Evolutionary conservation across 768 basidiomycete species (phyloP).

Genomic region (Rickenella mellea): DNA sequence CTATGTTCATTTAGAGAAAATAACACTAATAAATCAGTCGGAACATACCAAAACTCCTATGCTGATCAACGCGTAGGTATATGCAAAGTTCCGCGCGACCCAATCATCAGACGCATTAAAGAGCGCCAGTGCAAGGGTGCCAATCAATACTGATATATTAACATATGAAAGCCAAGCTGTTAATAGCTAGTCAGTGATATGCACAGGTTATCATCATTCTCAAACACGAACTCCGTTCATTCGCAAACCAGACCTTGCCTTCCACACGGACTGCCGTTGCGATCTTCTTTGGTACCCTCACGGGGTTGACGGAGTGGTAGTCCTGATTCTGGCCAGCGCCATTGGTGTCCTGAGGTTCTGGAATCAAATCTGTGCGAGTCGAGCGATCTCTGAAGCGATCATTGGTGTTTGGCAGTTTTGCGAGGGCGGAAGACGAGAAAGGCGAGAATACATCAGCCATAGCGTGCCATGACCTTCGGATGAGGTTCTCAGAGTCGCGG

Average conservation of each 20-base stretch:
- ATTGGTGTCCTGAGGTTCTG: constrained; percentile 41
- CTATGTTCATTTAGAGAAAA: constrained; percentile 35
- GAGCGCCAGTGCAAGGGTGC: constrained; percentile 75
- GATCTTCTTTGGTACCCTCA: constrained; percentile 76
- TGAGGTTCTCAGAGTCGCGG: constrained; percentile 19
- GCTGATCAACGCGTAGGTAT: constrained; percentile 74
- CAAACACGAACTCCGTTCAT: constrained; percentile 70
- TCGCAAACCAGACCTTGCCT: constrained; percentile 96
- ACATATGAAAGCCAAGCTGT: constrained; percentile 91
- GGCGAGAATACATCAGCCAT: constrained; percentile 51
- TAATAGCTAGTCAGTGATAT: neutral
- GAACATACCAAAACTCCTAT: constrained; percentile 50
- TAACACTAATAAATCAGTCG: neutral
- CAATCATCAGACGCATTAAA: constrained; percentile 75
- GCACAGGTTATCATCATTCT: constrained; percentile 3
- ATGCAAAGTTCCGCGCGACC: constrained; percentile 69
- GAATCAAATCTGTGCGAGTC: constrained; percentile 66
- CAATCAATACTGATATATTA: constrained; percentile 75
- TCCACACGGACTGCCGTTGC: constrained; percentile 80
- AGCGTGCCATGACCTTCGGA: constrained; percentile 54
- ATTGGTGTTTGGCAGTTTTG: constrained; percentile 33
- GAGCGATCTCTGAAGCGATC: constrained; percentile 34
- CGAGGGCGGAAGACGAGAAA: constrained; percentile 59
- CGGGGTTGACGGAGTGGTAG: constrained; percentile 39
- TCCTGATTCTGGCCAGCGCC: constrained; percentile 50